Base-by-base conservation (phyloP, 1,139 yeast species). In the Taphrina confusa region DNA sequence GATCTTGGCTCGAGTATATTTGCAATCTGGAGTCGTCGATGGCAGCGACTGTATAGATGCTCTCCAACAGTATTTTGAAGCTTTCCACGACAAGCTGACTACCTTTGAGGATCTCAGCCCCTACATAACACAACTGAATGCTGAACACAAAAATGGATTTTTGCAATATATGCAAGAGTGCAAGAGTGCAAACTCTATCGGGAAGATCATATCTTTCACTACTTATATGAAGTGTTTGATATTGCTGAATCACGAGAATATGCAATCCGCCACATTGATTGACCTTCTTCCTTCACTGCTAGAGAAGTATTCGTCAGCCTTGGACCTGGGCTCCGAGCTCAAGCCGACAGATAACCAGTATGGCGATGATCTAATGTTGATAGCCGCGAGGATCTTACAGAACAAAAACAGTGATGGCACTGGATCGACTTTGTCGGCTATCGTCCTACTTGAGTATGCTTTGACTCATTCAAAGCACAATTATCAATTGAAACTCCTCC, bases 401-500 rank as follows among this genome's bases (percentile, higher is more conserved):
- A 50, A 58, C 8, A 31, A 45, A 3, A 22, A 34, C 33, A 12
- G 14, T 12, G 50, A 37, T 8, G 14, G 37, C n/a, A 67, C 66
- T 34, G 68, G 70, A 1, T 20, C 59, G 3, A 54, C 70, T 2
- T 52, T 72, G 22, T 76, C 72, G 63, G 75, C 75, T 45, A 76
- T 75, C 61, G 74, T 69, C 23, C 74, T 73, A 61, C 73, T 89
- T 6, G 85, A 83, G 66, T 68, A 74, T 11, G 78, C 83, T 0
- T 69, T 78, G 1, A 49, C 69, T 4, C 68, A 72, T 8, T 94
- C 88, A 68, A 77, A 78, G 30, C 80, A 83, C 64, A 90, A 88
- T 69, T 86, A 83, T 68, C 82, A 80, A 67, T 73, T 85, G 22
- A 79, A 83, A 61, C 72, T 87, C 16, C 87, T 95, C 92, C 74